A percentile compares a stretch with the other conserved stretches of the same genome.
Evolutionary conservation across 176 grass and related monocot genomes (phyloP).

Genomic region (Leersia perrieri): DNA sequence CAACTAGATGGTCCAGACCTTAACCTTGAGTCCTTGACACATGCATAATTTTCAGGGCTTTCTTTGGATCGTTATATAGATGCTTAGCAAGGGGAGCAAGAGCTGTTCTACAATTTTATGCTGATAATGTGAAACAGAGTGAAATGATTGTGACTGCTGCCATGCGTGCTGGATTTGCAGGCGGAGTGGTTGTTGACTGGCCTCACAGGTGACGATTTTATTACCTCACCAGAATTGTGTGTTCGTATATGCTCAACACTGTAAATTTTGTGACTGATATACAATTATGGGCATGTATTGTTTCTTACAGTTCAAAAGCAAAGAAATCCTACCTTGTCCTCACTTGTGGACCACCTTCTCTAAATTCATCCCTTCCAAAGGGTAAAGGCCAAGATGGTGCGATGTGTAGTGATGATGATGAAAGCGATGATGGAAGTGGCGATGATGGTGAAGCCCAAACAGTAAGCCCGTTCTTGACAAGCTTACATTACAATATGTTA

Average conservation of each 20-base stretch:
- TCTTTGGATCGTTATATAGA: constrained; percentile 97
- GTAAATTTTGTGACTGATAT: background rate
- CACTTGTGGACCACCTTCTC: constrained; percentile 74
- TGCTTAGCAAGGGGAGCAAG: constrained; percentile 90
- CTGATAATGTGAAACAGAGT: constrained; percentile 93
- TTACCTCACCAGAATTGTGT: background rate
- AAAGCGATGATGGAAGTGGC: constrained; percentile 30
- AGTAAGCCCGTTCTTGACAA: constrained; percentile 40
- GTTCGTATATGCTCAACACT: background rate
- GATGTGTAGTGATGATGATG: constrained; percentile 76
- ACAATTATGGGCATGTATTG: constrained; percentile 17
- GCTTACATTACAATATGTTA: background rate
- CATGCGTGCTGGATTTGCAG: constrained; percentile 96
- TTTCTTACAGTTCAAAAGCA: constrained; percentile 79
- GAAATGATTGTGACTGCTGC: constrained; percentile 94
- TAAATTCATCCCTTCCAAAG: constrained; percentile 67
- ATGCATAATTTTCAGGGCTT: constrained; percentile 65
- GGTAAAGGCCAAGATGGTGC: constrained; percentile 79
- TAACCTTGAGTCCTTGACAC: background rate
- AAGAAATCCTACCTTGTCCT: constrained; percentile 97
- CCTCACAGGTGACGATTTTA: constrained; percentile 68
- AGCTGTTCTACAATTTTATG: constrained; percentile 93
- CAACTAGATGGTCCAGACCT: background rate
- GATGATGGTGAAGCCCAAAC: constrained; percentile 58
- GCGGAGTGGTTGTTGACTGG: constrained; percentile 90